phyloP scores from a whole-genome alignment of 2,329 filamentous ascomycete genomes.

The Ceratocystis albifundus region DNA sequence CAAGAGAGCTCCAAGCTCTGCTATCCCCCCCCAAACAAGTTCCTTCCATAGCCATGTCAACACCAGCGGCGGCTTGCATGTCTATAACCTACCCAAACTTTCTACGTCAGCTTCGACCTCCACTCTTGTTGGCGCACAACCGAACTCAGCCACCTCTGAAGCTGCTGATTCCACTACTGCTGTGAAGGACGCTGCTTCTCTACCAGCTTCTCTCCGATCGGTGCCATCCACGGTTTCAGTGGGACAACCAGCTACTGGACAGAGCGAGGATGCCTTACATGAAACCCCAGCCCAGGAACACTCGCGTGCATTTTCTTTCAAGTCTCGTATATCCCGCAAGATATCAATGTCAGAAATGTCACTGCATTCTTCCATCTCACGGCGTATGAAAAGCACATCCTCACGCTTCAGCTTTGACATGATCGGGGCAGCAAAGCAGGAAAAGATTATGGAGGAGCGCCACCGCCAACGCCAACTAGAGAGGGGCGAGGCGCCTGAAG shows the following conservation, averaged over 20 bases:
- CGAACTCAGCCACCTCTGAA: neutral
- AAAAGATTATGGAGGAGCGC: slow-evolving; percentile 60
- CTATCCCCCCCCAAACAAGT: slow-evolving; percentile 17
- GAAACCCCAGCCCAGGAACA: neutral
- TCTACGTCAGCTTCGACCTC: slow-evolving; percentile 16
- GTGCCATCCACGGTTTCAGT: slow-evolving; percentile 14
- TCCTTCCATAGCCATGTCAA: neutral
- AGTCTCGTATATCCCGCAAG: slow-evolving; percentile 39
- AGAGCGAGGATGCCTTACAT: neutral
- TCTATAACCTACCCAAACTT: slow-evolving; percentile 9
- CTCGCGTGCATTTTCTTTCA: slow-evolving; percentile 19
- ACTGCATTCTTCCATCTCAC: slow-evolving; percentile 42
- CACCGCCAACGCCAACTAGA: slow-evolving; percentile 57
- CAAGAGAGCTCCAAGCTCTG: slow-evolving; percentile 24
- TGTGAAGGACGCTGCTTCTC: slow-evolving; percentile 10
- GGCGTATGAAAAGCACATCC: slow-evolving; percentile 63
- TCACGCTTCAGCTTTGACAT: slow-evolving; percentile 77
- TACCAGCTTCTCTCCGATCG: slow-evolving; percentile 16
- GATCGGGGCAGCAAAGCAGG: slow-evolving; percentile 54
- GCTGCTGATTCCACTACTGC: neutral
- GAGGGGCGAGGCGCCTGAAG: slow-evolving; percentile 37
- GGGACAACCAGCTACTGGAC: slow-evolving; percentile 5
- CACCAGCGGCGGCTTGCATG: neutral
- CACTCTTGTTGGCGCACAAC: neutral
- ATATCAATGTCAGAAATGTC: slow-evolving; percentile 42